Conservation (phyloP, 768 basidiomycete species). For the Pleurotus salmoneostramineus region DNA sequence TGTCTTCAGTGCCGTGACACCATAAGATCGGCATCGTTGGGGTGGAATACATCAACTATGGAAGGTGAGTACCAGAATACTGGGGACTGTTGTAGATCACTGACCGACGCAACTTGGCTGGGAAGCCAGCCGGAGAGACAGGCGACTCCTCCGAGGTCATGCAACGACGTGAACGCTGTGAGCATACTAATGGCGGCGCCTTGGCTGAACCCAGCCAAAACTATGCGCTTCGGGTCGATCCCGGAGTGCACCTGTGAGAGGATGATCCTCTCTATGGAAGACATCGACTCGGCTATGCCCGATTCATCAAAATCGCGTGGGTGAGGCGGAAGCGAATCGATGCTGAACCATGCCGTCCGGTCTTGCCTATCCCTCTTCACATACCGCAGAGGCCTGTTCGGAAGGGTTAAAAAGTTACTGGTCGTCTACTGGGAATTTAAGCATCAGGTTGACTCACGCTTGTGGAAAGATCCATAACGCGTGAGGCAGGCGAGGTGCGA, state of each 20-base stretch:
- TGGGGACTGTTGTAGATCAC: constrained; percentile 5
- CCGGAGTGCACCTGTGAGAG: constrained; percentile 32
- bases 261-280: constrained; percentile 31
- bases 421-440: not conserved
- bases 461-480: constrained; percentile 42
- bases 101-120: constrained; percentile 27
- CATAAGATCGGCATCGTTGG: constrained; percentile 36
- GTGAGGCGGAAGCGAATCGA: constrained; percentile 30
- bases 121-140: constrained; percentile 45
- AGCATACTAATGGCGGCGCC: constrained; percentile 36
- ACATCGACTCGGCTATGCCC: constrained; percentile 28
- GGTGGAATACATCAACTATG: constrained; percentile 26
- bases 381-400: constrained; percentile 22
- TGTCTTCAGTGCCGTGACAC: constrained; percentile 35
- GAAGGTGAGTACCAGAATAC: not conserved
- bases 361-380: constrained; percentile 23
- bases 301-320: constrained; percentile 30
- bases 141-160: constrained; percentile 39
- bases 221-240: constrained; percentile 27
- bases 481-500: constrained; percentile 30
- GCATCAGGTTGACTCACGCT: constrained; percentile 24
- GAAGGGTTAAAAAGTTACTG: not conserved
- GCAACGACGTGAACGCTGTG: constrained; percentile 32
- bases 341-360: constrained; percentile 40
- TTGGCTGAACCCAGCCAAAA: constrained; percentile 41